phyloP scores from a whole-genome alignment of 352 stramenopile genomes.

The Globisporangium lucens region DNA sequence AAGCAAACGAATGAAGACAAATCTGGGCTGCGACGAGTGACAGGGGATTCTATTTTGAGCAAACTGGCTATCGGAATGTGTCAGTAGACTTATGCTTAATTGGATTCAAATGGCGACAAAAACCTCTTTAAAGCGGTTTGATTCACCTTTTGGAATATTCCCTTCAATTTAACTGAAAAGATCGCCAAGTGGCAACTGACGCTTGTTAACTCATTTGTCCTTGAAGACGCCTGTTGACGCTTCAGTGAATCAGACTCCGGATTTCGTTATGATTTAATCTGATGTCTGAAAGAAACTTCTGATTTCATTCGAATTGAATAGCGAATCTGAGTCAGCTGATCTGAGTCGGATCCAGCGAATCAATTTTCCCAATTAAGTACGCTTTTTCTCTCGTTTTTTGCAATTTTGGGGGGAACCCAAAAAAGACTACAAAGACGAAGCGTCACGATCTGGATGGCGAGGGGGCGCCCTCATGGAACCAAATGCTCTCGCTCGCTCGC shows the following conservation, averaged over 20 bases:
- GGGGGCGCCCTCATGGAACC: no score
- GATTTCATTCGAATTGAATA: background rate
- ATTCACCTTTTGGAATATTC: no score
- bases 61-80: no score
- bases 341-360: background rate
- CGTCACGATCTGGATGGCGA: background rate
- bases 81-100: no score
- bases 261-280: background rate
- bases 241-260: background rate
- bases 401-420: background rate
- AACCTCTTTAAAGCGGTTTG: no score
- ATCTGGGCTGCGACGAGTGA: no score
- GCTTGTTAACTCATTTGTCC: no score
- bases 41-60: no score
- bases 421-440: background rate
- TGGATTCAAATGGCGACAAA: no score
- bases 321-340: background rate
- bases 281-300: background rate
- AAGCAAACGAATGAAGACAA: no score
- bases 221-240: background rate
- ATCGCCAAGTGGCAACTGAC: no score
- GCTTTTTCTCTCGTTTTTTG: background rate
- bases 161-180: no score
- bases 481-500: background rate
- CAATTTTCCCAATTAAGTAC: background rate